Conservation (phyloP, 306 rosid species). For the Begonia fuchsioides region DNA sequence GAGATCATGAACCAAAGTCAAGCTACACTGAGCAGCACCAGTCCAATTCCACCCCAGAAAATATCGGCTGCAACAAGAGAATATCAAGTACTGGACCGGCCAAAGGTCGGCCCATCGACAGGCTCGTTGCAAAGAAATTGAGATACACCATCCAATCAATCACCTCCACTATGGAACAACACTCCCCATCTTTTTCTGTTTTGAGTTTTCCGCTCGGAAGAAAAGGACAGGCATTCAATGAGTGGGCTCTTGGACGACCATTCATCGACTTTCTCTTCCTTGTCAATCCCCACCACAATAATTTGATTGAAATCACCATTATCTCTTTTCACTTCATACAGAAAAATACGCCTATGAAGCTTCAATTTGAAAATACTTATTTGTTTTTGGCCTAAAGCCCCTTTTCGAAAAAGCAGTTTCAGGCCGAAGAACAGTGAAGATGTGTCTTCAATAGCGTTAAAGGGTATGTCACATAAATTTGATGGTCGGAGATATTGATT, state of each 20-base stretch:
- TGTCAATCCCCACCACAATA: conserved; percentile 21
- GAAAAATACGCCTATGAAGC: too few species aligned
- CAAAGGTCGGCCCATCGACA: conserved; percentile 5
- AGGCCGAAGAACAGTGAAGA: too few species aligned
- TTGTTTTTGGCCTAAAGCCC: too few species aligned
- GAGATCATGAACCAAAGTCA: conserved; percentile 12
- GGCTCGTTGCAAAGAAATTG: too few species aligned
- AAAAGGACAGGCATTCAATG: conserved; percentile 45
- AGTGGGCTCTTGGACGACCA: too few species aligned
- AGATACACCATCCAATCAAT: not conserved
- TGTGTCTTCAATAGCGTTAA: too few species aligned
- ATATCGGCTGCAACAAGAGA: not conserved
- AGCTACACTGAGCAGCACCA: conserved; percentile 12
- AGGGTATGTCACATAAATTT: too few species aligned
- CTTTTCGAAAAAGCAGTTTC: too few species aligned
- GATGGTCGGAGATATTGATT: not conserved
- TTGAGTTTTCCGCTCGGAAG: conserved; percentile 5
- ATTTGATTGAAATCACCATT: conserved; percentile 37
- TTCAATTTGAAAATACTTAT: too few species aligned
- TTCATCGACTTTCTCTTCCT: conserved; percentile 28
- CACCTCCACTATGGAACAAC: not conserved
- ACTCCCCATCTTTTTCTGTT: conserved; percentile 1
- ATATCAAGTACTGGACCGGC: conserved; percentile 35
- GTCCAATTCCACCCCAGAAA: conserved; percentile 2
- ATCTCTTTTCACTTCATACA: not conserved